These are phyloP conservation scores for Magnolia kwangsiensis DNA, from an alignment of 164 flowering plant species.

Conservation along the genomic window DNA sequence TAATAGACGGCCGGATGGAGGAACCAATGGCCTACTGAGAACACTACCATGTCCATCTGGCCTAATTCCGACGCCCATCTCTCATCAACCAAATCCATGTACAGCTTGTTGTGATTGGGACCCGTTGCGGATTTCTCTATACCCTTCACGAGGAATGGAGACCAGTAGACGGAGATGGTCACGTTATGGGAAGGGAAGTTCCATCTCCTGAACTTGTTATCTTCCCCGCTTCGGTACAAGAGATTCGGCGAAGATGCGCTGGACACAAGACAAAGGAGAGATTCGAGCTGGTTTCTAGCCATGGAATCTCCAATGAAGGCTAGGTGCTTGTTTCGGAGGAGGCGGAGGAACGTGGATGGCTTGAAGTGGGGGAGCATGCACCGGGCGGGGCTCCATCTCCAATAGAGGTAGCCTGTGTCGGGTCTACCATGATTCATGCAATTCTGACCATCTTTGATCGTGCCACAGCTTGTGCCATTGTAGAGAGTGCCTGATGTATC, in stretches of 20 bases:
- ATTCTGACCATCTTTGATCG: constrained; percentile 85
- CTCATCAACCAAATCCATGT: constrained; percentile 56
- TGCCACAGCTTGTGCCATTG: constrained; percentile 66
- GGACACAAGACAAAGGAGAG: constrained; percentile 74
- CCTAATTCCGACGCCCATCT: constrained; percentile 67
- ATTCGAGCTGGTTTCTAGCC: constrained; percentile 92
- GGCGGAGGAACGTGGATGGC: constrained; percentile 49
- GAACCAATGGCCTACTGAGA: constrained; percentile 93
- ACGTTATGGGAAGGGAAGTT: constrained; percentile 51
- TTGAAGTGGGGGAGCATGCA: constrained; percentile 75
- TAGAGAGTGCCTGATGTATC: constrained; percentile 47
- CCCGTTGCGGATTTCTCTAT: constrained; percentile 52
- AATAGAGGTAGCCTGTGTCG: constrained; percentile 63
- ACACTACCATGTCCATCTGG: constrained; percentile 55
- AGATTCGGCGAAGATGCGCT: constrained; percentile 51
- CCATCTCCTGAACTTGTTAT: constrained; percentile 81
- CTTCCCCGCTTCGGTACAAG: constrained; percentile 55
- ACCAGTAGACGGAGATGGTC: constrained; percentile 75
- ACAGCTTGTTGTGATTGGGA: constrained; percentile 46
- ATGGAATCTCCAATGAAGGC: constrained; percentile 95
- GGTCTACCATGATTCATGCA: constrained; percentile 82
- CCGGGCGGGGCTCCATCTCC: constrained; percentile 75
- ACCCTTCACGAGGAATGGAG: constrained; percentile 82
- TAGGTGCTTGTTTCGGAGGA: constrained; percentile 54
- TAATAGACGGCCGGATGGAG: constrained; percentile 74